phyloP scores from a whole-genome alignment of 2,329 filamentous ascomycete genomes.

The Blastomyces gilchristii region DNA sequence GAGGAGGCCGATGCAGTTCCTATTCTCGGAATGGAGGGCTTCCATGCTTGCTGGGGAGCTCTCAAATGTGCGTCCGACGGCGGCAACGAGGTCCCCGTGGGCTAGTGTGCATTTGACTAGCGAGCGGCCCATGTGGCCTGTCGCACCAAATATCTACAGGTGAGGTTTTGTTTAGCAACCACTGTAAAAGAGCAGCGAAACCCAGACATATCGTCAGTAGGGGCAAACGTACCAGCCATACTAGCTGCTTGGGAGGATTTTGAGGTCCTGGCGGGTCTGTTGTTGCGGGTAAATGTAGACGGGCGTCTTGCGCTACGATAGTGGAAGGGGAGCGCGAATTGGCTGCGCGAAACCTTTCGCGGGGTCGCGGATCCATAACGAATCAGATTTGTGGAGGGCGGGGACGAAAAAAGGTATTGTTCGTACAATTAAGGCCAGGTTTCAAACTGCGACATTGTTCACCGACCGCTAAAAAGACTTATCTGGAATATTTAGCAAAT shows the following conservation, averaged over 20 bases:
- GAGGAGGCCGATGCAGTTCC: slow-evolving; percentile 60
- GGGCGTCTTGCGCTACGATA: slow-evolving; percentile 27
- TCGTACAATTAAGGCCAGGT: background rate
- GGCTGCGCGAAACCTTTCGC: background rate
- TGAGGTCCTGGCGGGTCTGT: slow-evolving; percentile 71
- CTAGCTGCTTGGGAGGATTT: slow-evolving; percentile 61
- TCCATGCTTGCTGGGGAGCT: slow-evolving; percentile 63
- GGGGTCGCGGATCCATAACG: background rate
- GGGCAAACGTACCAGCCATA: slow-evolving; percentile 66
- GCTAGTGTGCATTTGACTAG: slow-evolving; percentile 72
- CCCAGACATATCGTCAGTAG: background rate
- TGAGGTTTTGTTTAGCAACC: background rate
- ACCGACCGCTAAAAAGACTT: background rate
- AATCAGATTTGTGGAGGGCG: background rate
- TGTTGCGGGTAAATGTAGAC: slow-evolving; percentile 61
- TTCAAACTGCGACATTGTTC: background rate
- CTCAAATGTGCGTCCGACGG: slow-evolving; percentile 74
- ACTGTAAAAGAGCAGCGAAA: background rate
- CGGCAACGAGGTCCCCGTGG: slow-evolving; percentile 73
- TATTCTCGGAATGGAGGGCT: slow-evolving; percentile 52
- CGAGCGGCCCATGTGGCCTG: slow-evolving; percentile 91
- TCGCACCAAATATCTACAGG: slow-evolving; percentile 81
- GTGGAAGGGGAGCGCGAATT: slow-evolving; percentile 17
- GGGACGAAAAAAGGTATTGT: background rate
- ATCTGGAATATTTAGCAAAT: background rate